Evolutionary conservation across 1,284 basidiomycete species (phyloP).

Genomic region (Ceratobasidium sp.): DNA sequence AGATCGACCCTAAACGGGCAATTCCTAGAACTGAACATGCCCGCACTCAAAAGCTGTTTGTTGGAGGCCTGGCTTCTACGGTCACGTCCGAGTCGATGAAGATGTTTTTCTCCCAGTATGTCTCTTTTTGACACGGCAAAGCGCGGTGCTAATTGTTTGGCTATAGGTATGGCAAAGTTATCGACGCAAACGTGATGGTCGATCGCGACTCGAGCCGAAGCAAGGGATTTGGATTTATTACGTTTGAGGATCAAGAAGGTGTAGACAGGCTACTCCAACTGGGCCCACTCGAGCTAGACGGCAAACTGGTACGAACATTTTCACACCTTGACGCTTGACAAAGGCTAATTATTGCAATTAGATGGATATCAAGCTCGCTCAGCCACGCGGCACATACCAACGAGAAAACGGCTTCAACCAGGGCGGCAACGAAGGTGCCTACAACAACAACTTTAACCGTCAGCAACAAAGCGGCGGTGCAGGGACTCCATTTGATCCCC

Average conservation of each 20-base stretch:
- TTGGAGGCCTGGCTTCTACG: conserved; percentile 89
- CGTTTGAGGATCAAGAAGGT: conserved; percentile 84
- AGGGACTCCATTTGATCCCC: conserved; percentile 76
- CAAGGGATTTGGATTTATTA: conserved; percentile 98
- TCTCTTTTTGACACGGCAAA: not conserved
- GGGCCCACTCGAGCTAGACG: conserved; percentile 86
- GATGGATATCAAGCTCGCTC: conserved; percentile 95
- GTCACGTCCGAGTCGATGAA: conserved; percentile 95
- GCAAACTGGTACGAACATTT: conserved; percentile 73
- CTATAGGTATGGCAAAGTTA: conserved; percentile 73
- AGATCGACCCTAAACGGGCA: conserved; percentile 99
- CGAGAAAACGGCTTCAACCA: conserved; percentile 57
- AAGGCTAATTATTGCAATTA: conserved; percentile 50
- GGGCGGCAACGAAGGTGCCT: conserved; percentile 37
- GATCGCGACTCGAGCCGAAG: conserved; percentile 94
- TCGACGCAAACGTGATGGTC: conserved; percentile 98
- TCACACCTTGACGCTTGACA: not conserved
- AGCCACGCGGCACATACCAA: conserved; percentile 74
- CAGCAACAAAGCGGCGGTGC: conserved; percentile 16
- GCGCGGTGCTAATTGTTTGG: not conserved
- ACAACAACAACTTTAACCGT: conserved; percentile 45
- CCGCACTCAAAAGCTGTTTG: conserved; percentile 90
- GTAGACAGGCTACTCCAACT: conserved; percentile 85
- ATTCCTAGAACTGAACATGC: conserved; percentile 96
- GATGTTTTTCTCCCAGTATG: conserved; percentile 84